A percentile compares a stretch with the other conserved stretches of the same genome.
Evolutionary conservation across 2,329 filamentous ascomycete species (phyloP).

Genomic region (Aspergillus udagawae): DNA sequence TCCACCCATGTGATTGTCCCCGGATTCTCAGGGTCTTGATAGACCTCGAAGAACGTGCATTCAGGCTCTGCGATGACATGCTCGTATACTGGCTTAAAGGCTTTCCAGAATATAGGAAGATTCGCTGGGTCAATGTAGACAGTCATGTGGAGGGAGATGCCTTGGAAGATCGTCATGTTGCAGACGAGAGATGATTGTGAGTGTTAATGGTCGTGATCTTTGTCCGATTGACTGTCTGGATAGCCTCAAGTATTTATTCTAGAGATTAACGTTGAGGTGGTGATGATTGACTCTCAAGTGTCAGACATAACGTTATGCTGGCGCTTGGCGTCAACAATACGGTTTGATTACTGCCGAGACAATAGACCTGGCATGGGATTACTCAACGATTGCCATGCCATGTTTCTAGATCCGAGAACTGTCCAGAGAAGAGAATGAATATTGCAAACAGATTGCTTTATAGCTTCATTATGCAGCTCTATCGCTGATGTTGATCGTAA

Average conservation of each 20-base stretch:
- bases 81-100: slow-evolving; percentile 39
- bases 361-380: no score
- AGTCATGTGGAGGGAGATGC: slow-evolving; percentile 15
- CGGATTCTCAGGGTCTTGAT: slow-evolving; percentile 32
- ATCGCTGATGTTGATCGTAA: background rate
- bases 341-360: no score
- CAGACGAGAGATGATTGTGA: no score
- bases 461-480: background rate
- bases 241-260: no score
- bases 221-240: rapidly evolving
- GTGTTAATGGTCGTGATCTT: no score
- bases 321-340: no score
- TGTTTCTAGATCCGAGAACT: no score
- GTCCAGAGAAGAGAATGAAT: rapidly evolving
- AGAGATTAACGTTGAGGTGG: no score
- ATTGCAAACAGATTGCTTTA: background rate
- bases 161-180: no score
- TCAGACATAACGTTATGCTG: no score
- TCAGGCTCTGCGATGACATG: slow-evolving; percentile 42
- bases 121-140: slow-evolving; percentile 24
- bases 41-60: slow-evolving; percentile 45
- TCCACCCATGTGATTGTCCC: slow-evolving; percentile 17
- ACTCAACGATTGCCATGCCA: no score
- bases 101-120: slow-evolving; percentile 26
- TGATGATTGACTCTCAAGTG: no score